Base-by-base conservation (phyloP, 176 grass and related monocot genomes). In the Ensete ventricosum region DNA sequence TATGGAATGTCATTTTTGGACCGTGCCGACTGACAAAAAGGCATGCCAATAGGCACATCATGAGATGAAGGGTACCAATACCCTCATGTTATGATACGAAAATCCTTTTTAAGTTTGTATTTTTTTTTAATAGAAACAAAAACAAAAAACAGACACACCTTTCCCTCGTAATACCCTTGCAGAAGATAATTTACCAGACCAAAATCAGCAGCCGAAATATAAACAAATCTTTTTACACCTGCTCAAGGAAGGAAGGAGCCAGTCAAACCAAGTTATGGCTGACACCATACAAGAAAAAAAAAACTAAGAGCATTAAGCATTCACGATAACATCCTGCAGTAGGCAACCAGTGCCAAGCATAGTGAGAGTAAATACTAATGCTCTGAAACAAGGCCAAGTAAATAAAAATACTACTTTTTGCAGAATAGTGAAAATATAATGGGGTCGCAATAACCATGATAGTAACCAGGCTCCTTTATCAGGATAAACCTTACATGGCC, bases 211-310 rank as follows among this genome's bases (percentile, higher is more conserved):
- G 90, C 93, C 64, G 93, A 97, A 65, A 97, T 85, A 67, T 97
- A 92, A 16, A 92, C 90, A 81, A 92, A 97, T 85, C 93, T 90
- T 79, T 92, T 97, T 69, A 92, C 77, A 73, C 93, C 90, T 97
- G 87, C 78, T 84, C 25, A 64, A 52, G 11, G 11, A 77, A 16
- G 2, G 21, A 52, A 59, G 13, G 14, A 65, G 52, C 14, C 24
- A 9, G 2, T 23, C 34, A 77, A 65, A 49, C 9, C 14, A 23
- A 64, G 29, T 26, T 65, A 52, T 51, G 9, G 24, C 6, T 8
- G 21, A 24, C 8, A 64, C 21, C 12, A 5, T 63, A 6, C 26
- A 6, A 24, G 8, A 14, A 11, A 54, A 73, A 54, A 24, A 54
- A 24, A 3, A 16, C 23, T n/a, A 11, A 73, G 11, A 51, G 17